A percentile compares a stretch with the other conserved stretches of the same genome.
Conservation (phyloP, 2,329 filamentous ascomycete genomes). For the Geosmithia putterillii region DNA sequence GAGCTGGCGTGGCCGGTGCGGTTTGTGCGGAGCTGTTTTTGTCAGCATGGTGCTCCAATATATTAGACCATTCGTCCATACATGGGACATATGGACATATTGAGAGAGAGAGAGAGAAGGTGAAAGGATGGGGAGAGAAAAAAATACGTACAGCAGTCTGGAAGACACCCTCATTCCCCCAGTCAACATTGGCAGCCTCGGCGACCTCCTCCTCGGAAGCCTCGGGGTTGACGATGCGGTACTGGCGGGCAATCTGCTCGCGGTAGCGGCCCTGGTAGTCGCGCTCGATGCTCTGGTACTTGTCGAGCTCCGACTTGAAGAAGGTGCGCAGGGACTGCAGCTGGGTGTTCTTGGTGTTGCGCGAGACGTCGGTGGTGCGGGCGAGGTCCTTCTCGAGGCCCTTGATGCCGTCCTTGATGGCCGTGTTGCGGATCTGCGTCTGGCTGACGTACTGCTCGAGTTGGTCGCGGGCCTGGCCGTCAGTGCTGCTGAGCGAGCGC, state of each 20-base stretch:
- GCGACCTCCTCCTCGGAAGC: slow-evolving; percentile 62
- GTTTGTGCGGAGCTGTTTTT: slow-evolving; percentile 56
- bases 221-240: slow-evolving; percentile 69
- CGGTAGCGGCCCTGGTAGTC: slow-evolving; percentile 60
- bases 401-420: slow-evolving; percentile 70
- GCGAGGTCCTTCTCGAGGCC: slow-evolving; percentile 58
- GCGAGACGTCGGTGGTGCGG: slow-evolving; percentile 47
- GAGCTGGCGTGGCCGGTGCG: slow-evolving; percentile 60
- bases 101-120: not conserved
- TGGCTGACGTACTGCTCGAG: slow-evolving; percentile 57
- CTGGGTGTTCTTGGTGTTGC: slow-evolving; percentile 57
- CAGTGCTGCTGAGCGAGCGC: slow-evolving; percentile 55
- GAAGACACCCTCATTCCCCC: slow-evolving; percentile 71
- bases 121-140: not conserved
- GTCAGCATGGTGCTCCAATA: too few species aligned
- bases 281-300: slow-evolving; percentile 60
- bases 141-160: slow-evolving; percentile 57
- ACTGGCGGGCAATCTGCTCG: slow-evolving; percentile 70
- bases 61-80: not conserved
- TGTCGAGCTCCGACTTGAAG: slow-evolving; percentile 59
- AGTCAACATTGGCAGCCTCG: slow-evolving; percentile 57
- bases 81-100: not conserved
- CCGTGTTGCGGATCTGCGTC: slow-evolving; percentile 61
- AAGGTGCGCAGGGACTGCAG: slow-evolving; percentile 56
- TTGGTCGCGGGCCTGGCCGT: slow-evolving; percentile 40